Evolutionary conservation across 805 yeast species (phyloP).

Genomic region (Wickerhamomyces rabaulensis): DNA sequence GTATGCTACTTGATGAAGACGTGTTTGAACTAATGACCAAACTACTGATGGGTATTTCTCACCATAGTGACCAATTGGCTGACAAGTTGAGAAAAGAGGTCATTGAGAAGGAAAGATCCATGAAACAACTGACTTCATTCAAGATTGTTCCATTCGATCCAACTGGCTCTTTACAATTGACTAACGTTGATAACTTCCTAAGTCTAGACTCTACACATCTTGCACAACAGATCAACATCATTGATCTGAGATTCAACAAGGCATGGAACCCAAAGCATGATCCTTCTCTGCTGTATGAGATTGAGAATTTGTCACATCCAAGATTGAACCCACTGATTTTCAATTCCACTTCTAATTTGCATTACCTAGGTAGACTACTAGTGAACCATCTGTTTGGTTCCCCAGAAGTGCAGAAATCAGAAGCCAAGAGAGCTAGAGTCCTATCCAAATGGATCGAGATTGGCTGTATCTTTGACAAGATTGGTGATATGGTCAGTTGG

Average conservation of each 20-base stretch:
- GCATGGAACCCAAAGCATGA: slow-evolving; percentile 80
- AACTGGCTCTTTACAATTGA: slow-evolving; percentile 22
- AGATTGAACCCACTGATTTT: slow-evolving; percentile 72
- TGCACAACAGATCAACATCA: slow-evolving; percentile 58
- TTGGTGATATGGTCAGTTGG: slow-evolving; percentile 95
- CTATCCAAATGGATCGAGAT: slow-evolving; percentile 80
- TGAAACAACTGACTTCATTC: slow-evolving; percentile 32
- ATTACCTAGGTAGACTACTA: slow-evolving; percentile 70
- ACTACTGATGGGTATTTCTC: slow-evolving; percentile 43
- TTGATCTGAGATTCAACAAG: slow-evolving; percentile 59
- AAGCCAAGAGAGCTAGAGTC: slow-evolving; percentile 51
- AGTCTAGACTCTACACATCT: slow-evolving; percentile 46
- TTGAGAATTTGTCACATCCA: slow-evolving; percentile 28
- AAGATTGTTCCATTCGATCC: slow-evolving; percentile 15
- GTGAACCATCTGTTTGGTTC: slow-evolving; percentile 64
- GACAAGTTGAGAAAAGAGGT: slow-evolving; percentile 48
- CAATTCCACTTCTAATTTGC: slow-evolving; percentile 59
- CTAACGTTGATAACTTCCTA: slow-evolving; percentile 44
- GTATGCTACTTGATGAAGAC: slow-evolving; percentile 61
- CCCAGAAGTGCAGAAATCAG: slow-evolving; percentile 26
- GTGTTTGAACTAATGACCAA: slow-evolving; percentile 54
- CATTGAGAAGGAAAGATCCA: slow-evolving; percentile 42
- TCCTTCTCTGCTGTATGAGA: slow-evolving; percentile 63
- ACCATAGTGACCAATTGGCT: slow-evolving; percentile 43
- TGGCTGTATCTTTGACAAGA: slow-evolving; percentile 68